Percentiles rank a stretch among this genome's conserved stretches.
Evolutionary conservation across 495 filamentous ascomycete species (phyloP).

Genomic region (Acidiella bohemica): DNA sequence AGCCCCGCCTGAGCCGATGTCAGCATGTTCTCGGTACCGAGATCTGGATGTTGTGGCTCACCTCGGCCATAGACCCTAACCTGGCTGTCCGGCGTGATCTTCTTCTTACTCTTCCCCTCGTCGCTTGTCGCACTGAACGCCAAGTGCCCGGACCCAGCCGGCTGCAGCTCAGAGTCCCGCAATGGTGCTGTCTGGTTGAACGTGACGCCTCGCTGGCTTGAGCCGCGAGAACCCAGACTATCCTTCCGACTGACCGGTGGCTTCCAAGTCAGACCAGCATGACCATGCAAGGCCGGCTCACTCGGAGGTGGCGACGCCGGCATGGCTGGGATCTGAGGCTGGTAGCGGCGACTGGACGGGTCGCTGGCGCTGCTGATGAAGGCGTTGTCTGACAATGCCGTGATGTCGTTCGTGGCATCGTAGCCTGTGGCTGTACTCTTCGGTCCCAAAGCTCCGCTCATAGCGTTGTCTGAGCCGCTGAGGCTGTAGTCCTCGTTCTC

Average conservation of each 20-base stretch:
- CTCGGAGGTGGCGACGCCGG: slow-evolving; percentile 4
- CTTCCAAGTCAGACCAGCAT: slow-evolving; percentile 3
- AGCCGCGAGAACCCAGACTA: slow-evolving; percentile 7
- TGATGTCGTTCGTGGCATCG: not conserved
- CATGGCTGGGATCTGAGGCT: not conserved
- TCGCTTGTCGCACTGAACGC: slow-evolving; percentile 18
- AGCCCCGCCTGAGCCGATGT: slow-evolving; percentile 25
- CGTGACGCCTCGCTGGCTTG: not conserved
- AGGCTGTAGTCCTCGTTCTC: slow-evolving; percentile 16
- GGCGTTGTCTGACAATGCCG: slow-evolving; percentile 4
- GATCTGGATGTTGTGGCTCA: slow-evolving; percentile 13
- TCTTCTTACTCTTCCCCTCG: slow-evolving; percentile 20
- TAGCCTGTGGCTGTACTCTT: not conserved
- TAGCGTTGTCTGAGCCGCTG: not conserved
- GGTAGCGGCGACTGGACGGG: slow-evolving; percentile 1
- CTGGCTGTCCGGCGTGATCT: slow-evolving; percentile 25
- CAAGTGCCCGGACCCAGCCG: slow-evolving; percentile 23
- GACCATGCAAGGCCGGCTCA: slow-evolving; percentile 4
- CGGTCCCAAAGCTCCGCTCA: slow-evolving; percentile 3
- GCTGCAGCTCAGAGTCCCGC: slow-evolving; percentile 12
- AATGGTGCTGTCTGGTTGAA: slow-evolving; percentile 14
- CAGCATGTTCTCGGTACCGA: not conserved
- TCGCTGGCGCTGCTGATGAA: slow-evolving; percentile 5
- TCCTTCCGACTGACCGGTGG: not conserved
- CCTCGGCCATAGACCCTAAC: slow-evolving; percentile 29